Percentiles rank a stretch among this genome's conserved stretches.
phyloP scores from a whole-genome alignment of 2,329 filamentous ascomycete genomes.

The Dactylella cylindrospora region DNA sequence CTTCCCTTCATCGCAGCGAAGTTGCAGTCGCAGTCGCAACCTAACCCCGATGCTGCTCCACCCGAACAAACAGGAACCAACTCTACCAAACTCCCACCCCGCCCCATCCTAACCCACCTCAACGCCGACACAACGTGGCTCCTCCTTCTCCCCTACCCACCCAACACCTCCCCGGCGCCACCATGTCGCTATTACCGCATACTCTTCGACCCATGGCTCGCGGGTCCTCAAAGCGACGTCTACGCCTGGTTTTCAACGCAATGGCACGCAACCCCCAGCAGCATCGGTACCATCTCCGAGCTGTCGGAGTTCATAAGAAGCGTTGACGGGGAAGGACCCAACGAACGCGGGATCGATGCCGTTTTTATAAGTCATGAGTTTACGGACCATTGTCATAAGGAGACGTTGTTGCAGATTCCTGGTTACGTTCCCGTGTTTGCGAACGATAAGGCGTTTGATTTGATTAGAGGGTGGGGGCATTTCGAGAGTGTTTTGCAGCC shows the following conservation, averaged over 20 bases:
- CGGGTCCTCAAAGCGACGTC: slow-evolving; percentile 64
- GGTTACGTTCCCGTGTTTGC: slow-evolving; percentile 62
- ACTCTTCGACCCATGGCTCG: slow-evolving; percentile 67
- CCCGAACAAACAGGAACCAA: slow-evolving; percentile 43
- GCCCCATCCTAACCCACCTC: slow-evolving; percentile 63
- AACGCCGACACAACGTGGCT: slow-evolving; percentile 70
- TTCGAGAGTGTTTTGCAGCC: slow-evolving; percentile 61
- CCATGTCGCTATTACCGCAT: slow-evolving; percentile 61
- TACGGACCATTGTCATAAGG: slow-evolving; percentile 67
- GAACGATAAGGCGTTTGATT: slow-evolving; percentile 60
- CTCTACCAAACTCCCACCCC: slow-evolving; percentile 53
- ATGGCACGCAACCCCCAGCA: slow-evolving; percentile 62
- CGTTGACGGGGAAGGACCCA: slow-evolving; percentile 53
- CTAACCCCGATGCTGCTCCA: not conserved
- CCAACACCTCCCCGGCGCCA: slow-evolving; percentile 54
- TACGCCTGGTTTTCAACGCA: slow-evolving; percentile 67
- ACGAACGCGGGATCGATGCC: slow-evolving; percentile 56
- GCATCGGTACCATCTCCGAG: slow-evolving; percentile 60
- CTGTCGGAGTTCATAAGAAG: slow-evolving; percentile 59
- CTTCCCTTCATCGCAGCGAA: slow-evolving; percentile 17
- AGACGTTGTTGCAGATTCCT: slow-evolving; percentile 62
- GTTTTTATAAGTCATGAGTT: slow-evolving; percentile 67
- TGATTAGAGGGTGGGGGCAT: slow-evolving; percentile 62
- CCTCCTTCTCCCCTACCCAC: slow-evolving; percentile 64
- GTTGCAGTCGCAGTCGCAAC: not conserved